A percentile compares a stretch with the other conserved stretches of the same genome.
phyloP scores from a whole-genome alignment of 2,329 filamentous ascomycete genomes.

The Emmonsiellopsis sp. region DNA sequence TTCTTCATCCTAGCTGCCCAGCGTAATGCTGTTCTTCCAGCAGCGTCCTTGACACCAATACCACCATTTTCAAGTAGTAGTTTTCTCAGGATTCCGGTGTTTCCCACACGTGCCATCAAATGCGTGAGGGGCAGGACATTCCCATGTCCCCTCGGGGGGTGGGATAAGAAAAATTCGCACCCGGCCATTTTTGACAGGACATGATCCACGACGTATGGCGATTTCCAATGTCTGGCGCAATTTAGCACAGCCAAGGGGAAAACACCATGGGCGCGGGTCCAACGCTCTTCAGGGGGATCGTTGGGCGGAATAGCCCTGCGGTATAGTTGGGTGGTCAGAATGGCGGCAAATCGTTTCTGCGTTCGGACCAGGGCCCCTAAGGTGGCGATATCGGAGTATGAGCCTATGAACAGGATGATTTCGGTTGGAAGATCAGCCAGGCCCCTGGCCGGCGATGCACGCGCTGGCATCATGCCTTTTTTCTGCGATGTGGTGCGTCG shows the following conservation, averaged over 20 bases:
- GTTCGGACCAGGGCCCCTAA: neutral
- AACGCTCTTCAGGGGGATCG: no score
- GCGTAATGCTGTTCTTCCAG: neutral
- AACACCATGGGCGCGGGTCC: neutral
- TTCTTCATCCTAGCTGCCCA: neutral
- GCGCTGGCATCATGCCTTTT: no score
- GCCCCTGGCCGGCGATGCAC: neutral
- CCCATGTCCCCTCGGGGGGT: no score
- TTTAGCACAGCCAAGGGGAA: neutral
- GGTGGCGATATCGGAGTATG: neutral
- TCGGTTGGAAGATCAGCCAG: neutral
- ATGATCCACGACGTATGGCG: neutral
- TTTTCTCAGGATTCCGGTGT: neutral
- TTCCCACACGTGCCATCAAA: neutral
- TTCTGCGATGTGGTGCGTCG: no score
- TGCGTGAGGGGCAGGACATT: neutral
- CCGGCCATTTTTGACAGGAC: neutral
- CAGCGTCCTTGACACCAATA: neutral
- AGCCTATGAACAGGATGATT: neutral
- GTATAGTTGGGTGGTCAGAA: neutral
- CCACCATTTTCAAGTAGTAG: neutral
- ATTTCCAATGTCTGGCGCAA: neutral
- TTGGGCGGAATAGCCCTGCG: neutral
- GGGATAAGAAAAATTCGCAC: neutral
- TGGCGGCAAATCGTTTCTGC: neutral